Evolutionary conservation across 306 rosid genomes (phyloP), one percentile per base, ranked within the genome.

Genomic region (Gillenia trifoliata): DNA sequence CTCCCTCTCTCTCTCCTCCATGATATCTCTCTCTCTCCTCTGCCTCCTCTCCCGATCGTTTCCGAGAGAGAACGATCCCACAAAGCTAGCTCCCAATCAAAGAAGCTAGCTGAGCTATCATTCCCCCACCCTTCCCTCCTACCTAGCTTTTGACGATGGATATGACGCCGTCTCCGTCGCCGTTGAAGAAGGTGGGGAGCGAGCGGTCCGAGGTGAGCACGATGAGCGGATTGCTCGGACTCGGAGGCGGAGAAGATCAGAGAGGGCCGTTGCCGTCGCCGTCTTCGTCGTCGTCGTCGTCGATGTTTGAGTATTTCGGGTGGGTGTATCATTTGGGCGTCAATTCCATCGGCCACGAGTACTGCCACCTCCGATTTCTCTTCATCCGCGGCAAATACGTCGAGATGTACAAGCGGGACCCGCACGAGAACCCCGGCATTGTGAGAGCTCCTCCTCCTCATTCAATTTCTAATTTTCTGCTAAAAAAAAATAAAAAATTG

Each of bases 321-420:
- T 93, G 97, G 96, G 91, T 93, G 30, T 93, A 91, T 71, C 98
- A 93, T 71, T 36, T 93, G 20, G 97, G 97, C 11, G 74, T 86
- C 23, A 91, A 93, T 79, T 84, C 96, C n/a, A 87, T 93, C 8
- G 97, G 96, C 11, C 96, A 77, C n/a, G 92, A 93, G 69, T 91
- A 83, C 8, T 85, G 94, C 50, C 96, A 87, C 74, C 90, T 89
- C 0, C 87, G 98, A 2, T 93, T 88, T 63, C 91, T 93, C 7
- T 84, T 82, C 79, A 81, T 93, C 68, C 84, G 89, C 64, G 96
- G 96, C 40, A 91, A 87, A 76, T 84, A 79, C 49, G 86, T 93
- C 8, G 80, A 85, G 70, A 80, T 93, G 97, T 91, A 82, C 82
- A 93, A 93, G 80, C 96, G 97, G 25, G 96, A 93, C 64, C 98